Conservation (phyloP, 495 filamentous ascomycete genomes). For the Parmelia sp. region DNA sequence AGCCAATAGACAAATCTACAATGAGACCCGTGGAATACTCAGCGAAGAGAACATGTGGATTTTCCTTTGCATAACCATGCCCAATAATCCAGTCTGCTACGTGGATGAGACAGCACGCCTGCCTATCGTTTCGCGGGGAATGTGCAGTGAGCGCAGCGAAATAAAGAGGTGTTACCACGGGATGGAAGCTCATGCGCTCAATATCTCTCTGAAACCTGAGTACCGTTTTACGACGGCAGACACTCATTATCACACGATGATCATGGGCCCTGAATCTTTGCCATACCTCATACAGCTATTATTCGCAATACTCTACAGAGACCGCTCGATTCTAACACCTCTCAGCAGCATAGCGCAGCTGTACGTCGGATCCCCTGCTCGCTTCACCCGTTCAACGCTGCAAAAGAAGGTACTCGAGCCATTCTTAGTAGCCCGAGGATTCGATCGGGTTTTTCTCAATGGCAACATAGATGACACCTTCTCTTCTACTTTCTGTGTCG, state of each 20-base stretch:
- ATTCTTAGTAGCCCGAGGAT: neutral
- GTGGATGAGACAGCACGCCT: neutral
- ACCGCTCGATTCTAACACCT: neutral
- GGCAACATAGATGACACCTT: neutral
- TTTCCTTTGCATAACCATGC: neutral
- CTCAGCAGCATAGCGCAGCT: neutral
- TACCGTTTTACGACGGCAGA: neutral
- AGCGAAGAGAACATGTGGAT: neutral
- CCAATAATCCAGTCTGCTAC: neutral
- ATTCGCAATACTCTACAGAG: neutral
- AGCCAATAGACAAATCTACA: neutral
- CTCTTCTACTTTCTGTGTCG: neutral
- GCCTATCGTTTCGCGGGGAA: neutral
- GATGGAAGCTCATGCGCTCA: neutral
- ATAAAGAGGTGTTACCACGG: neutral
- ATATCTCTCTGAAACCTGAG: neutral
- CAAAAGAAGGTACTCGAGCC: neutral
- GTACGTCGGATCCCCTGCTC: neutral
- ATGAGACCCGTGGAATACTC: neutral
- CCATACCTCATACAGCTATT: neutral
- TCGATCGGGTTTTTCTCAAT: neutral
- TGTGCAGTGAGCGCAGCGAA: neutral
- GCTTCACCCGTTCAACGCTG: neutral
- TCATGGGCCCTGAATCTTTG: neutral
- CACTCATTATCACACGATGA: neutral